A percentile compares a stretch with the other conserved stretches of the same genome.
phyloP scores from a whole-genome alignment of 2,329 filamentous ascomycete genomes.

The Alternaria gansuensis region DNA sequence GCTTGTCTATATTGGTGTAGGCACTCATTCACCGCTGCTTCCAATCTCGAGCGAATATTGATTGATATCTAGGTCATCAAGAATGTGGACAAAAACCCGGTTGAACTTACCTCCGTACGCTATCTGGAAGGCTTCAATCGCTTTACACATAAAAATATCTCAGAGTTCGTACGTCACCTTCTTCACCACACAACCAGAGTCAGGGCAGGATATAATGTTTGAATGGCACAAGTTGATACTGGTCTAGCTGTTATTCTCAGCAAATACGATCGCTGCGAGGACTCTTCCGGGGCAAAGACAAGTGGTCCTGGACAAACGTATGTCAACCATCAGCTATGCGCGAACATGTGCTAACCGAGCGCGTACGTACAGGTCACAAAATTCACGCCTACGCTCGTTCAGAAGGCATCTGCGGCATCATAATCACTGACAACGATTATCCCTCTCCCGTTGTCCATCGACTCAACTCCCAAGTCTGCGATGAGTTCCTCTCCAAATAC shows the following conservation, averaged over 20 bases:
- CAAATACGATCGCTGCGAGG: slow-evolving; percentile 85
- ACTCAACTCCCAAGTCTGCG: slow-evolving; percentile 83
- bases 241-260: slow-evolving; percentile 79
- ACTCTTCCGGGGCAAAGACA: slow-evolving; percentile 83
- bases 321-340: background rate
- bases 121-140: slow-evolving; percentile 80
- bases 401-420: slow-evolving; percentile 59
- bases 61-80: slow-evolving; percentile 72
- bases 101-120: slow-evolving; percentile 79
- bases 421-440: slow-evolving; percentile 60
- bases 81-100: slow-evolving; percentile 75
- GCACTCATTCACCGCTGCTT: slow-evolving; percentile 48
- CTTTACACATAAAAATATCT: slow-evolving; percentile 69
- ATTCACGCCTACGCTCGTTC: slow-evolving; percentile 58
- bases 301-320: slow-evolving; percentile 81
- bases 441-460: slow-evolving; percentile 82
- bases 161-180: slow-evolving; percentile 38
- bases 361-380: slow-evolving; percentile 67
- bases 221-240: slow-evolving; percentile 19
- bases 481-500: slow-evolving; percentile 83
- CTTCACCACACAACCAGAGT: background rate
- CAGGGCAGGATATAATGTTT: background rate
- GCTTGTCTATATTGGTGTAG: slow-evolving; percentile 86
- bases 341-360: background rate
- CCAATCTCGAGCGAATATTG: slow-evolving; percentile 20